Conservation (phyloP, 495 filamentous ascomycete genomes). For the Neurospora sp. region DNA sequence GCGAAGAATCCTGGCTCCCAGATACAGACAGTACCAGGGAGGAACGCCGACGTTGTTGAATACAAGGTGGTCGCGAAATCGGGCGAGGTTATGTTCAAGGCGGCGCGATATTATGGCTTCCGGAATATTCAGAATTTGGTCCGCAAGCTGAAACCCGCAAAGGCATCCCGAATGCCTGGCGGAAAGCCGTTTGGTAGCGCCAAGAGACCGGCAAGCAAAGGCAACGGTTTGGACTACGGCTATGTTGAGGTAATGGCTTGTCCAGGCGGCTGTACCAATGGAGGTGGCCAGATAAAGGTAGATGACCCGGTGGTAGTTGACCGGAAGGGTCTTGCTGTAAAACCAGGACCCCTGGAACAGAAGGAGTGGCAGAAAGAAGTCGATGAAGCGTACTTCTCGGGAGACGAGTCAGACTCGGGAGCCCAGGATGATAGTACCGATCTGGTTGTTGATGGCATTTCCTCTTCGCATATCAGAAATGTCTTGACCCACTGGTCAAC, state of each 20-base stretch:
- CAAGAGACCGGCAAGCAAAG: conserved; percentile 35
- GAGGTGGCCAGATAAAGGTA: conserved; percentile 86
- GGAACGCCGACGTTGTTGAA: conserved; percentile 85
- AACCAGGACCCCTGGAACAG: conserved; percentile 61
- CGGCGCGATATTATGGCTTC: conserved; percentile 91
- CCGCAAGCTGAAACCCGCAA: conserved; percentile 72
- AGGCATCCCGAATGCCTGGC: conserved; percentile 65
- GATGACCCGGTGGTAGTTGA: conserved; percentile 55
- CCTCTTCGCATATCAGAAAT: conserved; percentile 43
- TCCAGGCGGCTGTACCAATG: conserved; percentile 95
- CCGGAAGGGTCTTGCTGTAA: conserved; percentile 33
- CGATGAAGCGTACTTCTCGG: conserved; percentile 92
- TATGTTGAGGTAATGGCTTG: conserved; percentile 99
- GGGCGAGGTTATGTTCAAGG: conserved; percentile 57
- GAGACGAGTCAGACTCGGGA: conserved; percentile 43
- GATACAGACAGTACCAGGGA: conserved; percentile 60
- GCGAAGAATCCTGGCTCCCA: conserved; percentile 55
- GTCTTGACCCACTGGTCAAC: conserved; percentile 63
- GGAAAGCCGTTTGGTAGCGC: conserved; percentile 41
- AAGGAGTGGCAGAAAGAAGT: conserved; percentile 78
- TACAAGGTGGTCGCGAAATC: conserved; percentile 51
- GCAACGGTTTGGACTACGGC: conserved; percentile 51
- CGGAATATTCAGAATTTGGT: conserved; percentile 97
- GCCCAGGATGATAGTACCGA: conserved; percentile 11
- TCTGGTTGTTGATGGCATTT: conserved; percentile 47